Percentiles rank a stretch among this genome's conserved stretches.
Conservation (phyloP, 176 grass and related monocot genomes). For the Themeda triandra region DNA sequence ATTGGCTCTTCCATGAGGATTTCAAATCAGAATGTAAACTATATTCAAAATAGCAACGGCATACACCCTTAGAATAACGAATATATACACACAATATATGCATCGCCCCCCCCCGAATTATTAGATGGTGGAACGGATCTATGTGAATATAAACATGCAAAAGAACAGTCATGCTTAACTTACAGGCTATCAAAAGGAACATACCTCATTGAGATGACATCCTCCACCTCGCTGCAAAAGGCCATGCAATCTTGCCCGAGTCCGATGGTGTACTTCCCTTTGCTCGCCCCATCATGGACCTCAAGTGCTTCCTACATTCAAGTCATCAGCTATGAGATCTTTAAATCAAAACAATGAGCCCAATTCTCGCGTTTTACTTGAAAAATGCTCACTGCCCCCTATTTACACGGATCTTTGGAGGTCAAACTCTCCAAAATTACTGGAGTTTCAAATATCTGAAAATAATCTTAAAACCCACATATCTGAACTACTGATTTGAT, state of each 20-base stretch:
- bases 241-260: slow-evolving; percentile 89
- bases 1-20: neutral
- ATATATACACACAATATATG: too few relatives aligned
- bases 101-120: too few relatives aligned
- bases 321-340: neutral
- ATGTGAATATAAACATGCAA: neutral
- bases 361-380: neutral
- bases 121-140: too few relatives aligned
- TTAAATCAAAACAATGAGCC: neutral
- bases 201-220: slow-evolving; percentile 92
- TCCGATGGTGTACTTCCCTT: slow-evolving; percentile 84
- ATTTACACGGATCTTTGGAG: neutral
- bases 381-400: neutral
- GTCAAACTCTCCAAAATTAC: neutral
- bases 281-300: slow-evolving; percentile 73
- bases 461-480: neutral
- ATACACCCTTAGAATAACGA: neutral
- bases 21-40: neutral
- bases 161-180: neutral
- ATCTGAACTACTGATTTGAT: neutral
- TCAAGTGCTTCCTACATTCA: slow-evolving; percentile 67
- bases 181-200: neutral
- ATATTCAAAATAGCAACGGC: neutral
- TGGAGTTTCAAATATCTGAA: neutral
- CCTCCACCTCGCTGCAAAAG: slow-evolving; percentile 77